Evolutionary conservation across 2,329 filamentous ascomycete genomes (phyloP).

Genomic region (Ascosphaera apis): DNA sequence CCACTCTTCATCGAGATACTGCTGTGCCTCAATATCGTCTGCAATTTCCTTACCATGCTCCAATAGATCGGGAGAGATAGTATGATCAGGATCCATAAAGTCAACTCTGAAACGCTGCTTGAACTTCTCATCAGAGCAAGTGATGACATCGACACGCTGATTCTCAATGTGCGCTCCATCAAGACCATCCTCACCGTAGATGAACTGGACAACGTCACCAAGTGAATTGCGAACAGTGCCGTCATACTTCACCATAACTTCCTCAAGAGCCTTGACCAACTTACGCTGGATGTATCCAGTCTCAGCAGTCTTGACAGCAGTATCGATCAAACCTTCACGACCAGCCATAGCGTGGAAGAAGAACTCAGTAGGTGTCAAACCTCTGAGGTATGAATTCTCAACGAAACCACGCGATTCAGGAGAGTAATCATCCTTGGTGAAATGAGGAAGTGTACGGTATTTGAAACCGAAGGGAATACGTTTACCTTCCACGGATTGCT

Average conservation of each 20-base stretch:
- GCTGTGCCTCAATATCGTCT: slow-evolving; percentile 71
- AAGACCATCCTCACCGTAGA: slow-evolving; percentile 92
- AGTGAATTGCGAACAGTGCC: slow-evolving; percentile 92
- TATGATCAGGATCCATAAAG: slow-evolving; percentile 47
- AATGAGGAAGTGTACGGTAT: slow-evolving; percentile 87
- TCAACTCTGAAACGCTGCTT: slow-evolving; percentile 66
- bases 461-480: slow-evolving; percentile 99
- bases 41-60: slow-evolving; percentile 72
- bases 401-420: slow-evolving; percentile 93
- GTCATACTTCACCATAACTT: slow-evolving; percentile 93
- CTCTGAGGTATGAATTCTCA: slow-evolving; percentile 94
- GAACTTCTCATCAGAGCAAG: slow-evolving; percentile 54
- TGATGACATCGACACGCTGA: slow-evolving; percentile 70
- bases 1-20: slow-evolving; percentile 70
- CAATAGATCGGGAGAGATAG: slow-evolving; percentile 45
- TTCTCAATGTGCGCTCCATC: slow-evolving; percentile 88
- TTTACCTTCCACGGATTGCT: slow-evolving; percentile 95
- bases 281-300: slow-evolving; percentile 98
- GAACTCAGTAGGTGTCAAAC: slow-evolving; percentile 85
- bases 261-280: slow-evolving; percentile 92
- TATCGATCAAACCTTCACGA: slow-evolving; percentile 98
- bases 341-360: slow-evolving; percentile 99
- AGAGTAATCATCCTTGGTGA: slow-evolving; percentile 98
- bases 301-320: slow-evolving; percentile 96
- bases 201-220: slow-evolving; percentile 88